phyloP scores from a whole-genome alignment of 768 basidiomycete species.

The Pleurotus pulmonarius region DNA sequence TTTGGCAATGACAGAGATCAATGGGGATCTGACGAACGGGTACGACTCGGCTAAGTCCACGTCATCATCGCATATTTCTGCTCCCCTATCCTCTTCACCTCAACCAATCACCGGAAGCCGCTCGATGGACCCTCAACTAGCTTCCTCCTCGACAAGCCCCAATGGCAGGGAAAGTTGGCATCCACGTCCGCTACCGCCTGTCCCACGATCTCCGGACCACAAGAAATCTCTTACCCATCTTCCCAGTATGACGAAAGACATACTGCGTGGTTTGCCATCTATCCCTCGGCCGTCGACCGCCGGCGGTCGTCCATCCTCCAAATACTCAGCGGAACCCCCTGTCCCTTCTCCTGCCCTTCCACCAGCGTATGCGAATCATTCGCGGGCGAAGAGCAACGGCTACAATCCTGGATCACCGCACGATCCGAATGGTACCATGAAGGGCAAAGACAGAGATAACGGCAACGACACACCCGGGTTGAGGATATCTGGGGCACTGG shows the following conservation, averaged over 20 bases:
- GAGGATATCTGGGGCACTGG: neutral
- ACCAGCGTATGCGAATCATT: neutral
- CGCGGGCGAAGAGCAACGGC: neutral
- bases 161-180: neutral
- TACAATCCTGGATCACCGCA: neutral
- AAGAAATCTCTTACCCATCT: conserved; percentile 15
- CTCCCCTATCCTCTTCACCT: conserved; percentile 16
- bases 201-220: conserved; percentile 12
- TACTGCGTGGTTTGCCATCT: conserved; percentile 1
- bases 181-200: conserved; percentile 8
- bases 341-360: conserved; percentile 1
- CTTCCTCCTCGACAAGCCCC: conserved; percentile 12
- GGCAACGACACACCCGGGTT: neutral
- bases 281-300: neutral
- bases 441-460: neutral
- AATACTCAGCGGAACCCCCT: neutral
- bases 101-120: conserved; percentile 18
- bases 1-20: conserved; percentile 2
- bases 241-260: conserved; percentile 5
- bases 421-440: neutral
- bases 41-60: conserved; percentile 14
- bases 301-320: neutral
- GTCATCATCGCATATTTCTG: conserved; percentile 22
- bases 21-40: conserved; percentile 1
- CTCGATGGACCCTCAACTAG: conserved; percentile 6